These are phyloP conservation scores for Acaromyces ingoldii DNA, from an alignment of 1,284 basidiomycete genomes.

Conservation along the genomic window DNA sequence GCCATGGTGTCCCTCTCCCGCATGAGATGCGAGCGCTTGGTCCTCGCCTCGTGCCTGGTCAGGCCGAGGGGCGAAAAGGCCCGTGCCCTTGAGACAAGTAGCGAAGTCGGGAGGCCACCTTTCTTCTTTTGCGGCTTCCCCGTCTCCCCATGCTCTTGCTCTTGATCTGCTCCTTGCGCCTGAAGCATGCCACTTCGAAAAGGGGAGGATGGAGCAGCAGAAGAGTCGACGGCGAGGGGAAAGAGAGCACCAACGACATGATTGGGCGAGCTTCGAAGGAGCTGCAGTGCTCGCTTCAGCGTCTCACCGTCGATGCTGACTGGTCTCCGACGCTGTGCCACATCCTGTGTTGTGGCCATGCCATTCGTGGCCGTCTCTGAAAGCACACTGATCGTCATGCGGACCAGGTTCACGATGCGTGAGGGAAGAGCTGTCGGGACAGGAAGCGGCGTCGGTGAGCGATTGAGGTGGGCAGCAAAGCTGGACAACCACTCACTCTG, in stretches of 20 bases:
- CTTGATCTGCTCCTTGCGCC: no score
- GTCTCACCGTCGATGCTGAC: not conserved
- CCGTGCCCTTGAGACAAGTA: not conserved
- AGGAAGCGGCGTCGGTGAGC: not conserved
- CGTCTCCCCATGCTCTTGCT: not conserved
- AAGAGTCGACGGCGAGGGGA: slow-evolving; percentile 13
- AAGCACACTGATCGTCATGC: not conserved
- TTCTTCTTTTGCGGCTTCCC: not conserved
- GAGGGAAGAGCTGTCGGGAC: slow-evolving; percentile 13
- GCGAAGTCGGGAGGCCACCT: not conserved
- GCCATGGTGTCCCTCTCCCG: slow-evolving; percentile 28
- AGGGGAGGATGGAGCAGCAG: no score
- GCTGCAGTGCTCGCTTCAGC: slow-evolving; percentile 1
- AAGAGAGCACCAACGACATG: slow-evolving; percentile 34
- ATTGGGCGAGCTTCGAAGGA: slow-evolving; percentile 23
- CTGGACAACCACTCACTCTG: slow-evolving; percentile 17
- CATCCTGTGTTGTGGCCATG: slow-evolving; percentile 7
- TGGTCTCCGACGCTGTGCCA: slow-evolving; percentile 14
- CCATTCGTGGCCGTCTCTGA: not conserved
- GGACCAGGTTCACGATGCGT: slow-evolving; percentile 18
- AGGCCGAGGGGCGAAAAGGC: slow-evolving; percentile 12
- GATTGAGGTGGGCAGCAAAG: not conserved
- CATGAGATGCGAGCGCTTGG: slow-evolving; percentile 24
- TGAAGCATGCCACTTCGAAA: no score
- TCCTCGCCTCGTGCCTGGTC: slow-evolving; percentile 30